phyloP scores from a whole-genome alignment of 176 grass and related monocot genomes.

The Musa troglodytarum region DNA sequence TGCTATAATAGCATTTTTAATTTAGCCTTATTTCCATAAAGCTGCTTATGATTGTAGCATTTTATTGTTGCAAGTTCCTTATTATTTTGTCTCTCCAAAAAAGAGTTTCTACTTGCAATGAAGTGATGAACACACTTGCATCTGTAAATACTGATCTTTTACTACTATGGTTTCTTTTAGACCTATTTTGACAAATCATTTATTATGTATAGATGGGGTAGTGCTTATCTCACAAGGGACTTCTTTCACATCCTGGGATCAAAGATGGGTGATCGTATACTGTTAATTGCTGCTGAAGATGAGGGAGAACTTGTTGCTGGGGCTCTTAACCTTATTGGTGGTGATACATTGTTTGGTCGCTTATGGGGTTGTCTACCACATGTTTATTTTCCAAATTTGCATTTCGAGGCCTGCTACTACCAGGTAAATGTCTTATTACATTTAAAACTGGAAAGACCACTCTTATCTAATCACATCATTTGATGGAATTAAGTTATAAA shows the following conservation, averaged over 20 bases:
- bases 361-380: constrained; percentile 87
- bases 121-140: background rate
- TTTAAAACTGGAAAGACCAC: background rate
- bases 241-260: constrained; percentile 88
- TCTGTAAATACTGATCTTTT: background rate
- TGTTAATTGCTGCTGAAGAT: constrained; percentile 81
- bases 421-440: constrained; percentile 42
- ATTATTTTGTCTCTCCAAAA: background rate
- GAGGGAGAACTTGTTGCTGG: constrained; percentile 59
- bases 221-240: constrained; percentile 72
- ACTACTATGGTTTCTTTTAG: background rate
- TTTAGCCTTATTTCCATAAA: background rate
- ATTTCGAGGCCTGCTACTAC: constrained; percentile 98
- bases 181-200: constrained; percentile 9
- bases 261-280: constrained; percentile 67
- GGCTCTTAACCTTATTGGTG: constrained; percentile 95
- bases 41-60: background rate
- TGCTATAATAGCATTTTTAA: background rate
- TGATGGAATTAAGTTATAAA: background rate
- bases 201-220: constrained; percentile 60
- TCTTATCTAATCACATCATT: background rate
- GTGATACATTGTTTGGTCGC: constrained; percentile 77
- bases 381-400: constrained; percentile 84
- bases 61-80: background rate
- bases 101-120: background rate